Conservation (phyloP, 345 rosid genomes). For the Moringa oleifera region DNA sequence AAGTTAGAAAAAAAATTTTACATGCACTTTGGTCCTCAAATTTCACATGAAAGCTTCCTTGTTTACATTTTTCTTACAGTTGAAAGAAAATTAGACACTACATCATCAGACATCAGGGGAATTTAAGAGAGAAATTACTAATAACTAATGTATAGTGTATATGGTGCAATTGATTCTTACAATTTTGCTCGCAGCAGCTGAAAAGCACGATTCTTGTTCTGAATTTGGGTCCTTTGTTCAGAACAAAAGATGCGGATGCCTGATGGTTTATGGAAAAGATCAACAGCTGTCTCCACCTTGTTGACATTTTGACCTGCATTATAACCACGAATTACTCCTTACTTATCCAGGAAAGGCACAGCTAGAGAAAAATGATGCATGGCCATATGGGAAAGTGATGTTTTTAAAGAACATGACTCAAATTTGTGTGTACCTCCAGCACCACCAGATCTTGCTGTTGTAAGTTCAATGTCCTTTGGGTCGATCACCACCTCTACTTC, state of each 20-base stretch:
- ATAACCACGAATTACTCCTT: slow-evolving; percentile 1
- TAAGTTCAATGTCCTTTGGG: slow-evolving; percentile 90
- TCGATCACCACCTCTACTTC: slow-evolving; percentile 96
- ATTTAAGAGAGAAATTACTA: too few relatives aligned
- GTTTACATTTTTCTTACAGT: too few relatives aligned
- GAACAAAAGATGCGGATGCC: slow-evolving; percentile 97
- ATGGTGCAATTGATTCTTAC: slow-evolving; percentile 32
- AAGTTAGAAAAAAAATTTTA: too few relatives aligned
- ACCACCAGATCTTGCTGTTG: slow-evolving; percentile 95
- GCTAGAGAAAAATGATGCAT: background rate
- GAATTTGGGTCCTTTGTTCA: slow-evolving; percentile 88
- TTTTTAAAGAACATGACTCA: background rate
- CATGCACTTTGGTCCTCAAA: background rate
- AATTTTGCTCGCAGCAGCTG: slow-evolving; percentile 94
- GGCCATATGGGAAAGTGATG: background rate
- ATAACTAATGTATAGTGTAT: slow-evolving; percentile 8
- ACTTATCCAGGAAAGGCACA: background rate
- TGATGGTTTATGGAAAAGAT: slow-evolving; percentile 87
- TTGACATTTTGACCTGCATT: slow-evolving; percentile 91
- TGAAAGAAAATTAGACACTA: background rate
- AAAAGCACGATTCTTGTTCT: slow-evolving; percentile 70
- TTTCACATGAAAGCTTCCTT: background rate
- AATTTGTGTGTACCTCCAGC: slow-evolving; percentile 70
- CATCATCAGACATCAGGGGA: too few relatives aligned
- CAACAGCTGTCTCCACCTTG: slow-evolving; percentile 97